phyloP scores from a whole-genome alignment of 2,329 filamentous ascomycete genomes.

The Cytospora leucostoma region DNA sequence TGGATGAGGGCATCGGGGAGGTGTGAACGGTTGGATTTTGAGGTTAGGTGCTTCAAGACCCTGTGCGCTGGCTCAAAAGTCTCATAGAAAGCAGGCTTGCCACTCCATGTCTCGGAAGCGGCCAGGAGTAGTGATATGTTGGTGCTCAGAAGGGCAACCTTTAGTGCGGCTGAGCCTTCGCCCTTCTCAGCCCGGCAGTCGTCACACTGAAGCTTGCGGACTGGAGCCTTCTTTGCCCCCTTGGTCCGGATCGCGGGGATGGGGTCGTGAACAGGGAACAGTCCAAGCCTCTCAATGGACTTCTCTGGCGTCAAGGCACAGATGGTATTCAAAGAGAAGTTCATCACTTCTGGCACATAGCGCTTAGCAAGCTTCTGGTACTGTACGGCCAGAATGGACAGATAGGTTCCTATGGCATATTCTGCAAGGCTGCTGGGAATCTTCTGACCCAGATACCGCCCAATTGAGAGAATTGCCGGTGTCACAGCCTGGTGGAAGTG shows the following conservation, averaged over 20 bases:
- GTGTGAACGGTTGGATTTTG: constrained; percentile 52
- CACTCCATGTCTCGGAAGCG: constrained; percentile 72
- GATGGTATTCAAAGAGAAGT: constrained; percentile 77
- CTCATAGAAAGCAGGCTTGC: constrained; percentile 74
- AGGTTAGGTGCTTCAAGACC: constrained; percentile 62
- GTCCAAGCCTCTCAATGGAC: constrained; percentile 48
- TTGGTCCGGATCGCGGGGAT: constrained; percentile 53
- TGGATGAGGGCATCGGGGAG: constrained; percentile 48
- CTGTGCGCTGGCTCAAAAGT: constrained; percentile 68
- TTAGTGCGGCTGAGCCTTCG: constrained; percentile 43
- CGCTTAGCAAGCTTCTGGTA: constrained; percentile 84
- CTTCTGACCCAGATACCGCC: constrained; percentile 78
- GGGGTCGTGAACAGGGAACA: constrained; percentile 64
- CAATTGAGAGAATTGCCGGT: constrained; percentile 83
- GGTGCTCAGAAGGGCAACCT: constrained; percentile 62
- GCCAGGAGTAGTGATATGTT: constrained; percentile 66
- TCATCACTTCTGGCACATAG: constrained; percentile 85
- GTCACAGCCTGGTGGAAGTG: constrained; percentile 96
- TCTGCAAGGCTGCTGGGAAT: constrained; percentile 66
- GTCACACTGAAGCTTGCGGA: constrained; percentile 59
- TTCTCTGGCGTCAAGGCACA: constrained; percentile 63
- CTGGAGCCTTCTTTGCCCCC: constrained; percentile 41
- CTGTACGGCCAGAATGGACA: constrained; percentile 76
- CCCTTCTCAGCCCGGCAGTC: constrained; percentile 50
- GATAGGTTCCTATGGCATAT: constrained; percentile 72